These are phyloP conservation scores for Trichoderma virens DNA, from an alignment of 495 filamentous ascomycete species.

Conservation along the genomic window DNA sequence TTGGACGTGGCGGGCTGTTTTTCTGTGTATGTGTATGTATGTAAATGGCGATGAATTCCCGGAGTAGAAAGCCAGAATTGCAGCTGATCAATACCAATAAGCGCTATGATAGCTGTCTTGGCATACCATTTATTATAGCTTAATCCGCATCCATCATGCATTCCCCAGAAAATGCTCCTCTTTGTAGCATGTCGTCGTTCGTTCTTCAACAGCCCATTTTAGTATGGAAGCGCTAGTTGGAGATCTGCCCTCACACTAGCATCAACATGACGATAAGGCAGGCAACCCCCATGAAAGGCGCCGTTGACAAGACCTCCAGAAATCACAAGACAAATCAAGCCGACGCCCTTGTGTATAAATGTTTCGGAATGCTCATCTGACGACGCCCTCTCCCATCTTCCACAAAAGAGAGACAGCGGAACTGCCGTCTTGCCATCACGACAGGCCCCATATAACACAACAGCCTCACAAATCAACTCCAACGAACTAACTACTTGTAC, in stretches of 20 bases:
- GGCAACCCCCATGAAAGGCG: background rate
- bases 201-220: too few species aligned
- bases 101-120: background rate
- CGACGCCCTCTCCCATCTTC: too few species aligned
- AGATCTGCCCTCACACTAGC: background rate
- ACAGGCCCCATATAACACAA: background rate
- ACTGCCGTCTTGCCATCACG: too few species aligned
- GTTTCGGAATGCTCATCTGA: too few species aligned
- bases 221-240: background rate
- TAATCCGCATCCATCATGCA: too few species aligned
- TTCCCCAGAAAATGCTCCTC: too few species aligned
- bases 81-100: too few species aligned
- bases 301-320: conserved; percentile 1
- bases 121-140: too few species aligned
- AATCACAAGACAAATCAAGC: too few species aligned
- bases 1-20: background rate
- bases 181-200: too few species aligned
- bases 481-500: background rate
- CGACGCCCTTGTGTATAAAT: too few species aligned
- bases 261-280: background rate
- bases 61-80: too few species aligned
- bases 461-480: background rate
- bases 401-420: background rate
- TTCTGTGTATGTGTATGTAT: background rate
- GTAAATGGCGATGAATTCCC: background rate